Evolutionary conservation across 768 basidiomycete species (phyloP), one percentile per base, ranked within the genome.

Genomic region (Amanita pallidorosea): DNA sequence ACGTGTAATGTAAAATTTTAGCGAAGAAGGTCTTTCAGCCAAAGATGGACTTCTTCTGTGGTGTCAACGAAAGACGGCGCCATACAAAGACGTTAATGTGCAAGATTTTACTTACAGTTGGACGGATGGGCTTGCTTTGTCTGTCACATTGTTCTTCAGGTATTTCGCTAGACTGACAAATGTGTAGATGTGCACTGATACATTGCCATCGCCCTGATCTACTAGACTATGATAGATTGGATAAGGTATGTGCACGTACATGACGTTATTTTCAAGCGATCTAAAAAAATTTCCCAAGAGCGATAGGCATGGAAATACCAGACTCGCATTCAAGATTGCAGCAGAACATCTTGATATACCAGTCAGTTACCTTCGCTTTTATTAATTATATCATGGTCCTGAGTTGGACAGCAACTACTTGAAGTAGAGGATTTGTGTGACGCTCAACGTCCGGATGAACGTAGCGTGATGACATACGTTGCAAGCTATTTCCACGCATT

Each of bases 401-500:
- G 56, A 34, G 45, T 35, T 5, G 33, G 40, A 29, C 51, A 96
- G 91, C 90, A 88, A 84, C 71, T 99, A 4, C 77, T 99, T 17
- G 96, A 99, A 74, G 95, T 98, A 0, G 85, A 91, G 49, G 96
- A 99, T 71, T 66, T 99, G 27, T 94, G 91, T 57, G 91, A 93
- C 60, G 79, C 83, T 0, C 71, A 71, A n/a, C 79, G 76, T 43
- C 95, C 95, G 0, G 96, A 99, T 64, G 96, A 99, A 67, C 83
- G 92, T 34, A 91, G 88, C 65, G 89, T 97, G 9, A 97, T 97
- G 91, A 97, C 93, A 4, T 98, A 97, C 57, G 86, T 99, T 42
- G 96, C 96, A 31, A 89, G 89, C 58, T 98, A 77, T 68, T 99
- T 99, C 74, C 96, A 98, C 62, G 94, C 95, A 0, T 99, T 99